Evolutionary conservation across 2,329 filamentous ascomycete genomes (phyloP).

Genomic region (Ophiostoma populinum): DNA sequence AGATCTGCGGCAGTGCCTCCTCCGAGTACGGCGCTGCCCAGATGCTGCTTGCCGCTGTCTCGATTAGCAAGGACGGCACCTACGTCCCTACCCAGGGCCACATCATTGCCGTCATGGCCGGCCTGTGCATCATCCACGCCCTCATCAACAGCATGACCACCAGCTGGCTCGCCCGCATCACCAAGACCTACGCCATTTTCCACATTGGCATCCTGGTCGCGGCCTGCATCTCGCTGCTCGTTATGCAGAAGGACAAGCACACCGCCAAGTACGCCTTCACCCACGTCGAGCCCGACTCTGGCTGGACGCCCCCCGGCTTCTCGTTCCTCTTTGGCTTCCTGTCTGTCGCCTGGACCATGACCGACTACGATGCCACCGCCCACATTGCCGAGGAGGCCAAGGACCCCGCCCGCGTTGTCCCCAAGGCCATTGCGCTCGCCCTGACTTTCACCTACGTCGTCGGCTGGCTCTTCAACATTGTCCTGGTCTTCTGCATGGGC

Average conservation of each 20-base stretch:
- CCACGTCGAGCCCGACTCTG: conserved; percentile 29
- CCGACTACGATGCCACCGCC: conserved; percentile 21
- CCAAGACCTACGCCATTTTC: conserved; percentile 39
- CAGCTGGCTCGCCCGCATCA: conserved; percentile 40
- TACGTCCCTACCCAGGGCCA: conserved; percentile 28
- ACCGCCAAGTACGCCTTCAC: conserved; percentile 36
- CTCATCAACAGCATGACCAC: conserved; percentile 38
- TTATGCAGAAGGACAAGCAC: conserved; percentile 32
- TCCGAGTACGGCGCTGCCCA: conserved; percentile 39
- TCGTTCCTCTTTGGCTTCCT: conserved; percentile 44
- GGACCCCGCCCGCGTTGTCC: conserved; percentile 22
- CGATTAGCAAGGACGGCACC: conserved; percentile 29
- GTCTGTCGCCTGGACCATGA: conserved; percentile 43
- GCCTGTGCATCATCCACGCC: conserved; percentile 31
- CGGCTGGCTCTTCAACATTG: conserved; percentile 40
- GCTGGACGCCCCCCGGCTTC: conserved; percentile 36
- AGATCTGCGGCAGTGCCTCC: conserved; percentile 35
- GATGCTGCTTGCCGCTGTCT: conserved; percentile 36
- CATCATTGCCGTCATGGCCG: conserved; percentile 37
- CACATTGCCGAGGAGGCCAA: conserved; percentile 30
- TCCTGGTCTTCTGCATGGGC: conserved; percentile 39
- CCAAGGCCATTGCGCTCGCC: conserved; percentile 34
- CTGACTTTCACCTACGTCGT: conserved; percentile 37
- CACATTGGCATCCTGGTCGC: conserved; percentile 34
- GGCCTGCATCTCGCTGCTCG: conserved; percentile 33